Evolutionary conservation across 2,329 filamentous ascomycete genomes (phyloP), one percentile per base, ranked within the genome.

Genomic region (Penicillium sp.): DNA sequence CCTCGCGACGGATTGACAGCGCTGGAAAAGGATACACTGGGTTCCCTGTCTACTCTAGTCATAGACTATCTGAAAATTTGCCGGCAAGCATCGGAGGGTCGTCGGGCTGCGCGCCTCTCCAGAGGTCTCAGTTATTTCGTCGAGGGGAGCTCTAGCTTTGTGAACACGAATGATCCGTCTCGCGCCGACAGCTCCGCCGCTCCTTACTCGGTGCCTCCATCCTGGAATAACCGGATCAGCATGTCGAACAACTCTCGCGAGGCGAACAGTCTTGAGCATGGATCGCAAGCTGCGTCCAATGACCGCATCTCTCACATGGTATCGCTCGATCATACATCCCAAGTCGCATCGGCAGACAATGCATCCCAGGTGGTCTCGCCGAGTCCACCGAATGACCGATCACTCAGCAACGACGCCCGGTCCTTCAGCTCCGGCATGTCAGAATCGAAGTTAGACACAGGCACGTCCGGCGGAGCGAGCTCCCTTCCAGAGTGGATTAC

Each of bases 21-120:
- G 2, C 27, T 35, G 6, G 59, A 65, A 34, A 61, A 58, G 39
- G 64, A 69, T 14, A 79, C 77, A 32, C 62, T 84, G 55, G 68
- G 72, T 29, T 76, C 77, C 27, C 68, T 82, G 59, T 66, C 72
- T 0, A 62, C 64, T 12, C 73, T 76, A 3, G 67, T 79, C 3
- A 77, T 79, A 64, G 72, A 78, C 25, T 79, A 82, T 40, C 57
- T 84, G 6, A 77, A 79, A 37, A 52, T 65, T n/a, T 59, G 74
- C 68, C 65, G 74, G 65, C 30, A 68, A n/a, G 25, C 25, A 6
- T 27, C 25, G 25, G 25, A 27, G 25, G 25, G 25, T 27, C 25
- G 25, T 6, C 25, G 25, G 11, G 25, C 25, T 5, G 25, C 25
- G 6, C 25, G 25, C 11, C 25, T 27, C 25, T 27, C 25, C 6